Evolutionary conservation across 2,329 filamentous ascomycete genomes (phyloP), one percentile per base, ranked within the genome.

Genomic region (Apiospora pterosperma): DNA sequence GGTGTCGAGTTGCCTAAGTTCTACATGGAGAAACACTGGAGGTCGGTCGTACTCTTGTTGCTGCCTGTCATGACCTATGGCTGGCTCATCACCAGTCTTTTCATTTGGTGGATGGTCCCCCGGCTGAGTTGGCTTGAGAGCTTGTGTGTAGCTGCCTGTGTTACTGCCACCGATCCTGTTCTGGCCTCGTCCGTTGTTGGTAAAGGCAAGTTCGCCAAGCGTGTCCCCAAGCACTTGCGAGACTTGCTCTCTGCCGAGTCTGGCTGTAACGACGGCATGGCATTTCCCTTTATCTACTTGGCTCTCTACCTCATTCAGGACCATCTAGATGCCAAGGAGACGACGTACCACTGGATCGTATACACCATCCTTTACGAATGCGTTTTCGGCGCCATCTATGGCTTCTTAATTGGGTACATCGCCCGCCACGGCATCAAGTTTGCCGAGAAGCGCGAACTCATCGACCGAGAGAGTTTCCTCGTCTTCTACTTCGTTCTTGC

Each of bases 251-350:
- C 96, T 5, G 94, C 94, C 64, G 96, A 99, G 79, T 99, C 96
- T 8, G 96, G 96, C 36, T 99, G 96, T 81, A 99, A 99, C 84
- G 96, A 99, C 77, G 96, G 96, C 79, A 99, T 99, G 96, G 96
- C 96, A 1, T 99, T 99, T 75, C 96, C 96, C 0, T 99, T 99
- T 77, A 88, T 99, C 72, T 99, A 99, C 76, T 84, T 99, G 36
- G 90, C 92, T 1, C 82, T 97, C 36, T 98, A 97, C 77, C 86
- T 98, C 59, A 92, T 98, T 69, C 88, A 91, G 69, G 97, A 95
- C 76, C 83, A 90, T 67, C 88, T 88, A 34, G 77, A 91, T 70
- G 88, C 91, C 5, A 79, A 80, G 59, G 78, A 91, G 63, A 92
- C 97, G 48, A 86, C 90, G 19, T 90, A 90, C 67, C 88, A 98